Evolutionary conservation across 192 early-diverging fungal species (phyloP), one percentile per base, ranked within the genome.

Genomic region (Tieghemiomyces parasiticus): DNA sequence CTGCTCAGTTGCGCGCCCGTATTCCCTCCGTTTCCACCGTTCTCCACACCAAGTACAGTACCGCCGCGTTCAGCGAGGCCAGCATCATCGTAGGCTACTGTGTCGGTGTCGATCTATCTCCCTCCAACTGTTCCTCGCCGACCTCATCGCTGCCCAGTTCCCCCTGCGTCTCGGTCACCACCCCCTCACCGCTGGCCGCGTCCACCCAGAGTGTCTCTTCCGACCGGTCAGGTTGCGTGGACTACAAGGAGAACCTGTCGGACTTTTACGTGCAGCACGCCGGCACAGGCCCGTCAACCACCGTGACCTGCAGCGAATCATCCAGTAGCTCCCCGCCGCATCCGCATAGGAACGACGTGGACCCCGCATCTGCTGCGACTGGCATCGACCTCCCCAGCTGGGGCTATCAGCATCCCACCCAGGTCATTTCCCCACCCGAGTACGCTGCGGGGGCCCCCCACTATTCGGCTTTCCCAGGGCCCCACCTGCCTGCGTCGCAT

Each of bases 81-180:
- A 72, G 71, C 26, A 72, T 68, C 35, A 58, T 72, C 22, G 71
- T 68, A 35, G 68, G 66, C 59, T 64, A 72, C 24, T 72, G 71
- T 61, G 66, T 68, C 2, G 66, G 68, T 47, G 19, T 35, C 34
- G n/a, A 19, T 16, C n/a, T 30, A 22, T 30, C 55, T 1, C 33
- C 32, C 4, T 24, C n/a, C 13, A 35, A 30, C 33, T 20, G 13
- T 6, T 12, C 3, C 19, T 58, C 55, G 0, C 35, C 35, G 1
- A 35, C n/a, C 33, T 58, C 55, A n/a, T 58, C 55, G 6, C 35
- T 35, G 32, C 32, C 55, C 9, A 20, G 19, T 4, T 58, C 55
- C 1, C 55, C 50, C 26, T 52, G 16, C 30, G 14, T 25, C 1
- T 30, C 26, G 30, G 50, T 52, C 50, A 1, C 26, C 30, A 25